Conservation (phyloP, 441 rosid species). For the Breynia disticha region DNA sequence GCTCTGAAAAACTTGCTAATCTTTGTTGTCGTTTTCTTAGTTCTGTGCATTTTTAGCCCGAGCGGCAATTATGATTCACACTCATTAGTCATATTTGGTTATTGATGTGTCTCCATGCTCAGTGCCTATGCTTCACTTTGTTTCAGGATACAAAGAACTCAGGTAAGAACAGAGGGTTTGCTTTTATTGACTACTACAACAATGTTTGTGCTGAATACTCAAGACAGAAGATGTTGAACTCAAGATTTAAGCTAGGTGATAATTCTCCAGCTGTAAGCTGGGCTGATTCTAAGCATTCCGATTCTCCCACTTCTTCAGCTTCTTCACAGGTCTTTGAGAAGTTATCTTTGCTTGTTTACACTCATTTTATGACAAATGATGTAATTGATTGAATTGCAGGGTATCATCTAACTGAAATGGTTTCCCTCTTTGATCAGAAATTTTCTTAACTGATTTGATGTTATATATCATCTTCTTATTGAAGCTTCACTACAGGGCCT, state of each 20-base stretch:
- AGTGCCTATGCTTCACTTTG: neutral
- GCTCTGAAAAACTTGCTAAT: neutral
- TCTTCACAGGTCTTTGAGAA: no score
- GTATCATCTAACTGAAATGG: no score
- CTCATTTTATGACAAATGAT: no score
- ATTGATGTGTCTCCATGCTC: neutral
- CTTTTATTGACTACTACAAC: conserved; percentile 68
- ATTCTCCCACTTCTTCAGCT: no score
- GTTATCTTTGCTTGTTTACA: no score
- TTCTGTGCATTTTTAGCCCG: neutral
- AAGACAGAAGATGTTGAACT: conserved; percentile 58
- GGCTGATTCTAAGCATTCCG: no score
- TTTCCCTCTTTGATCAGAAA: no score
- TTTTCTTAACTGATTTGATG: no score
- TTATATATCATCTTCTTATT: no score
- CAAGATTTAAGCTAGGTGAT: conserved; percentile 56
- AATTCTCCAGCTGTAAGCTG: conserved; percentile 1
- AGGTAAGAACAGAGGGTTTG: conserved; percentile 67
- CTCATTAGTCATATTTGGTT: neutral
- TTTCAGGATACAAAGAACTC: conserved; percentile 59
- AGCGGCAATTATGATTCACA: neutral
- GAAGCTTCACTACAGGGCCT: no score
- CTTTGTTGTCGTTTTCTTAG: neutral
- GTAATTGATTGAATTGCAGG: no score
- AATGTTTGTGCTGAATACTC: conserved; percentile 77